These are phyloP conservation scores for Psilocybe subaeruginosa DNA, from an alignment of 768 basidiomycete genomes.

Conservation along the genomic window DNA sequence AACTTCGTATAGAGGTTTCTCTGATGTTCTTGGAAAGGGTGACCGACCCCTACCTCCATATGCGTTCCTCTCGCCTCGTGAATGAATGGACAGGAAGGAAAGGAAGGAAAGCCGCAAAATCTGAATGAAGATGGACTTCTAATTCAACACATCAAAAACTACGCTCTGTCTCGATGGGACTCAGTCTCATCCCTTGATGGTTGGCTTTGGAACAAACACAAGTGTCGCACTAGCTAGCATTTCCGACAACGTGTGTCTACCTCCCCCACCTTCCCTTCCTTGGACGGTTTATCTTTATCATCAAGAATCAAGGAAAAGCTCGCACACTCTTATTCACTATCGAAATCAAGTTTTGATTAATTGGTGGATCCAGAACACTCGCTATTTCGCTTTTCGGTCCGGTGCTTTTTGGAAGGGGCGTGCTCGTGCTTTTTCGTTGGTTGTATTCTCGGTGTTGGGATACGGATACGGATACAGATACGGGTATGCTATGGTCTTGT, in stretches of 20 bases:
- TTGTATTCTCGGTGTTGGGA: no score
- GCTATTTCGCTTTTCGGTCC: neutral
- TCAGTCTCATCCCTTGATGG: constrained; percentile 16
- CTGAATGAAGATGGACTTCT: neutral
- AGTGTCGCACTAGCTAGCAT: constrained; percentile 2
- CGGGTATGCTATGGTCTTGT: no score
- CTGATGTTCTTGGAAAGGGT: neutral
- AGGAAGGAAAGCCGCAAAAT: neutral
- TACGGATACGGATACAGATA: no score
- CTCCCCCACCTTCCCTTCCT: neutral
- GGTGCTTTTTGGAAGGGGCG: neutral
- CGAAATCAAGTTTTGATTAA: neutral
- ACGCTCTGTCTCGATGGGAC: neutral
- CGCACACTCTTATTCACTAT: neutral
- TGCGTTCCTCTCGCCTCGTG: no score
- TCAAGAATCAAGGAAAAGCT: neutral
- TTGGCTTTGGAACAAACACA: neutral
- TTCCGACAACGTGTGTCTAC: neutral
- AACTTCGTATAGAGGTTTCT: neutral
- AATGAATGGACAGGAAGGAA: neutral
- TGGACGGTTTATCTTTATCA: neutral
- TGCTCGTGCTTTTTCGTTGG: no score
- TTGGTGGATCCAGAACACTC: neutral
- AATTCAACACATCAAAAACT: neutral
- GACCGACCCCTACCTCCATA: no score